Base-by-base conservation (phyloP, 1,139 yeast species). In the Suhomyces coccinellae region DNA sequence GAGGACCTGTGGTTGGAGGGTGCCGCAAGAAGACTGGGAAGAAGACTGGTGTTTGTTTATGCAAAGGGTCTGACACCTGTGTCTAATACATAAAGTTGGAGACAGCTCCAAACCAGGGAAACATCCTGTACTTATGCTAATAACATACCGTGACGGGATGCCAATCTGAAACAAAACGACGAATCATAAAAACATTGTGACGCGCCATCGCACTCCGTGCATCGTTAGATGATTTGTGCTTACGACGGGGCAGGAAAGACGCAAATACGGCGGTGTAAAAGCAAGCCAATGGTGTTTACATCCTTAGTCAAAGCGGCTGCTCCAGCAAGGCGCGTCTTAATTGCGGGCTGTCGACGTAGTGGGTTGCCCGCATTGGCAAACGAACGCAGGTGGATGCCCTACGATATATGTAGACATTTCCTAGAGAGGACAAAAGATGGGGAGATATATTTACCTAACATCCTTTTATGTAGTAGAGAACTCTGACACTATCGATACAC, bases 81-180 rank as follows among this genome's bases (percentile, higher is more conserved):
- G 13, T n/a, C n/a, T n/a, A n/a, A n/a, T 20, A 33, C 9, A 20
- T 17, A 14, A 16, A 15, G 12, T 15, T 28, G 11, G 20, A 34
- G 15, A 17, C 10, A 11, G 14, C 13, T 16, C 33, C 13, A 17
- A 29, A 29, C n/a, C 15, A 20, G 40, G 33, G 26, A 33, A 28
- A 17, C 40, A 13, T 36, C 32, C 4, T n/a, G 17, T 36, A 29
- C 40, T 36, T 36, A 34, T 34, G 22, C 20, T 9, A 14, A 16
- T n/a, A 8, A 28, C 11, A 33, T 29, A 36, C 20, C 40, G 40
- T 33, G 40, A 7, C 14, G 40, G 26, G 26, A 38, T 38, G 20
- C 40, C 28, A 10, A 2, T 3, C 4, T 38, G 35, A 38, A 38
- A 38, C 40, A 38, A 38, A 6, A 22, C 24, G 6, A 8, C 8